Conservation (phyloP, 306 rosid species). For the Bauhinia variegata region DNA sequence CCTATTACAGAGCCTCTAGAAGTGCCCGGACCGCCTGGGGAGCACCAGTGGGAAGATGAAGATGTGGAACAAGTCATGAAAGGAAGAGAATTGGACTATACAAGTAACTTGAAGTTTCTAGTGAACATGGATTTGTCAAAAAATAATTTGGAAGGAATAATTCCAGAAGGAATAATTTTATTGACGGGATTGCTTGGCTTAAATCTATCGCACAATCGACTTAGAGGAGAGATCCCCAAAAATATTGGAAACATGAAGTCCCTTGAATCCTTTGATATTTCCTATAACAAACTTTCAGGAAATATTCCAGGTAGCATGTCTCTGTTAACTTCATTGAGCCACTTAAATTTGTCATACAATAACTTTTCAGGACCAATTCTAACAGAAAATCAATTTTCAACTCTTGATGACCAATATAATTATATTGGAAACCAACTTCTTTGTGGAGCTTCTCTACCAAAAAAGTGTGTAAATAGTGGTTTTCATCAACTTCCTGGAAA, state of each 20-base stretch:
- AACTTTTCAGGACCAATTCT: slow-evolving; percentile 16
- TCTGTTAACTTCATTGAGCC: not conserved
- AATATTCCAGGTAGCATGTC: slow-evolving; percentile 5
- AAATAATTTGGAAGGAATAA: not conserved
- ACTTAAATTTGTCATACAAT: slow-evolving; percentile 3
- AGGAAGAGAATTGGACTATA: slow-evolving; percentile 9
- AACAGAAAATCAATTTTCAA: not conserved
- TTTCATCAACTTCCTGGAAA: not conserved
- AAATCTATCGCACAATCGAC: not conserved
- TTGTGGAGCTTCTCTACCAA: not conserved
- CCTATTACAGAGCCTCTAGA: too few species aligned
- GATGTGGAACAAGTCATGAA: slow-evolving; percentile 1
- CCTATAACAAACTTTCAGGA: slow-evolving; percentile 12
- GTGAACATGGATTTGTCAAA: slow-evolving; percentile 7
- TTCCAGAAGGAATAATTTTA: not conserved
- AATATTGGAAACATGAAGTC: slow-evolving; percentile 13
- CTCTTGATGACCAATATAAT: not conserved
- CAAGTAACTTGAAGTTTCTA: not conserved
- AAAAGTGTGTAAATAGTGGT: not conserved
- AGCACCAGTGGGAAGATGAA: not conserved
- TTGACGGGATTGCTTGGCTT: not conserved
- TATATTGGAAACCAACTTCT: not conserved
- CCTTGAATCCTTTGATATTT: slow-evolving; percentile 11
- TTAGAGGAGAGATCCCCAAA: slow-evolving; percentile 3
- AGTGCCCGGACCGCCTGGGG: too few species aligned